Base-by-base conservation (phyloP, 176 grass and related monocot genomes). In the Hordeum vulgare region DNA sequence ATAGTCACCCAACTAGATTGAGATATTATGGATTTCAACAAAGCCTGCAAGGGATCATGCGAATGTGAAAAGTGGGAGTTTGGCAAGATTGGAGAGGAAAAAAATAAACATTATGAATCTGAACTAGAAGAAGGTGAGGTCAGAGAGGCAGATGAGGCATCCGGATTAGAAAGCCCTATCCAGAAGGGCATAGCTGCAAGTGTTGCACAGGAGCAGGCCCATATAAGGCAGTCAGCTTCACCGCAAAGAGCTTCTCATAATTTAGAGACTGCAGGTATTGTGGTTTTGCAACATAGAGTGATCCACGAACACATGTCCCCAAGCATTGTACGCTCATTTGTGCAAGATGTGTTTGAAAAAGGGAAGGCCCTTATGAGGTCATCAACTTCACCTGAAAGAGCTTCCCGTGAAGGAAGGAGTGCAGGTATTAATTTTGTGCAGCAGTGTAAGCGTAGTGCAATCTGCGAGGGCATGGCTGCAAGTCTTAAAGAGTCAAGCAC, bases 81-180 rank as follows among this genome's bases (percentile, higher is more conserved):
- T 28, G 76, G 29, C 49, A 75, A 85, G 54, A 67, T 59, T 78
- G 41, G 59, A 71, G 80, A 90, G 77, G 26, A 35, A 75, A 70
- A 66, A 27, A 85, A 75, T 47, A 6, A 47, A 45, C 66, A 21
- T 54, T 47, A 62, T 72, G 42, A 29, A 33, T 13, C 53, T 77
- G 83, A 78, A 80, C 34, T 69, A 77, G 93, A 92, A 88, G 83
- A 92, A 88, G 85, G 83, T 41, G 83, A 88, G 45, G 76, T 92
- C 68, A 88, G 75, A 74, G 71, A 51, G 78, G 81, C 41, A 76
- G 80, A 84, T 74, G 42, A 60, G 11, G 58, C 73, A 74, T 72
- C 34, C 74, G 59, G 20, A 60, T 61, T 28, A 62, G 61, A 18
- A 60, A 69, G 44, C 24, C 23, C 71, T 86, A 29, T 79, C 27